phyloP scores from a whole-genome alignment of 164 flowering plant genomes.

The Vitis vinifera region ASM3070453v1 NC_081822.1:7985501-7986000 shows the following conservation, averaged over 20 bases:
- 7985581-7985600: constrained; percentile 63
- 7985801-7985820: no score
- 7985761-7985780: no score
- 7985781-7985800: no score
- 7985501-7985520: constrained; percentile 82
- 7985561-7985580: constrained; percentile 90
- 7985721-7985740: no score
- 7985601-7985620: no score
- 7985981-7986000: not conserved
- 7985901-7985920: constrained; percentile 59
- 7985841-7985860: not conserved
- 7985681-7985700: no score
- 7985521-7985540: constrained; percentile 87
- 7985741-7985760: no score
- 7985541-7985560: constrained; percentile 75
- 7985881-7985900: constrained; percentile 89
- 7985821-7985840: no score
- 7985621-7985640: no score
- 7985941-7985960: constrained; percentile 96
- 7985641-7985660: not conserved
- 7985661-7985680: no score
- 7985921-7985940: constrained; percentile 91
- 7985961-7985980: not conserved
- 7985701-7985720: no score
- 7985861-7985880: constrained; percentile 2